These are phyloP conservation scores for Diutina rugosa DNA, from an alignment of 1,139 yeast species.

Conservation along the genomic window DNA sequence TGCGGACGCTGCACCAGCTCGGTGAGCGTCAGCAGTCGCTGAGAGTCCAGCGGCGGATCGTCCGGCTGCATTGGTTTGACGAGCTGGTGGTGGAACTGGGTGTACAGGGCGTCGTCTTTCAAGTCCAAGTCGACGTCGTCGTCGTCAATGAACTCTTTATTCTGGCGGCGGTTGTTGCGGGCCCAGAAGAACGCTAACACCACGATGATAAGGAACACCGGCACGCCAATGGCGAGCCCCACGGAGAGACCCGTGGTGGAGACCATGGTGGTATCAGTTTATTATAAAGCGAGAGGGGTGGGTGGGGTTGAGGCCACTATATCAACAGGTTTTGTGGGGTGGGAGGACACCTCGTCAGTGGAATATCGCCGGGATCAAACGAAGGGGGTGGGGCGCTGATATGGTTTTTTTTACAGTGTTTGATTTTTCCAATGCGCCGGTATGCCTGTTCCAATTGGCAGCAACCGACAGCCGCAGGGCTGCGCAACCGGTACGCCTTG, in stretches of 20 bases:
- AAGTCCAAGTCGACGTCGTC: conserved; percentile 24
- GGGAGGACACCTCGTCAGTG: neutral
- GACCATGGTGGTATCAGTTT: neutral
- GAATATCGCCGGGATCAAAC: too few relatives aligned
- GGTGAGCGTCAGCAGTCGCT: conserved; percentile 3
- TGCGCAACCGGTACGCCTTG: neutral
- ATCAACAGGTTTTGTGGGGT: too few relatives aligned
- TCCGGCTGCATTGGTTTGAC: conserved; percentile 1
- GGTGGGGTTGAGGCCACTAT: too few relatives aligned
- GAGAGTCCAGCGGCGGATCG: neutral
- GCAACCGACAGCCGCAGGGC: neutral
- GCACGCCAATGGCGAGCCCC: conserved; percentile 32
- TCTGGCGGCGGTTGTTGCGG: conserved; percentile 20
- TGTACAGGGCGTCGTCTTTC: conserved; percentile 25
- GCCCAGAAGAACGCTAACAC: conserved; percentile 11
- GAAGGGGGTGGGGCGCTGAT: neutral
- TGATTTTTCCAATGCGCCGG: neutral
- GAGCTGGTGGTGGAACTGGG: conserved; percentile 25
- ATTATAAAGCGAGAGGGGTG: too few relatives aligned
- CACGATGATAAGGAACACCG: conserved; percentile 14
- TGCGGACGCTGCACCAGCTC: conserved; percentile 5
- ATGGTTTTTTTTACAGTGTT: neutral
- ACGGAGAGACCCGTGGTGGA: conserved; percentile 14
- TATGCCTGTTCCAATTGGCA: neutral
- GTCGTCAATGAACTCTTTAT: conserved; percentile 17